phyloP scores from a whole-genome alignment of 306 rosid species.

The Acacia confusa region DNA sequence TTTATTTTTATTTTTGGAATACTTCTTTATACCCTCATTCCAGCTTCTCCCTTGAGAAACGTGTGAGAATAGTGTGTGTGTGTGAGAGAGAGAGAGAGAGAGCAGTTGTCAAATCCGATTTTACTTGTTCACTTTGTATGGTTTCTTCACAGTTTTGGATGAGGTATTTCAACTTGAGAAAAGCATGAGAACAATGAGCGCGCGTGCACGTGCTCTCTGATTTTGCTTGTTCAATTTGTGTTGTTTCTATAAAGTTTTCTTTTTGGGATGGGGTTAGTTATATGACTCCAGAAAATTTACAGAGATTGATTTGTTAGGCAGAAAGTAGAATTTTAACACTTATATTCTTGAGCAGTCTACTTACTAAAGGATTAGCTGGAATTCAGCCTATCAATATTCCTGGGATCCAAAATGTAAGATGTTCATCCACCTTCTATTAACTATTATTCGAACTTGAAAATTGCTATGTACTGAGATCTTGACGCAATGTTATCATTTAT shows the following conservation, averaged over 20 bases:
- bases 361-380: conserved; percentile 72
- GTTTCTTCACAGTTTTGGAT: neutral
- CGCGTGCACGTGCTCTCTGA: neutral
- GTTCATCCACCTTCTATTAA: conserved; percentile 8
- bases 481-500: conserved; percentile 5
- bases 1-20: neutral
- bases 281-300: neutral
- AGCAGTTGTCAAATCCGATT: neutral
- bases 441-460: neutral
- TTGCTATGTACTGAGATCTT: neutral
- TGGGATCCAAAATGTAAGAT: conserved; percentile 60
- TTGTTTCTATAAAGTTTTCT: neutral
- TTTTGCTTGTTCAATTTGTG: neutral
- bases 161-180: neutral
- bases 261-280: neutral
- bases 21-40: neutral
- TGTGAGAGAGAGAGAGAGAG: neutral
- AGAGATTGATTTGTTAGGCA: neutral
- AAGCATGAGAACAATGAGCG: neutral
- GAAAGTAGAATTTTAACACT: conserved; percentile 18
- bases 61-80: neutral
- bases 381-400: conserved; percentile 60
- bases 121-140: neutral
- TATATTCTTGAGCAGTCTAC: conserved; percentile 46
- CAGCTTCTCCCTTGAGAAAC: neutral